Base-by-base conservation (phyloP, 306 rosid species). In the Acacia melanoxylon region DNA sequence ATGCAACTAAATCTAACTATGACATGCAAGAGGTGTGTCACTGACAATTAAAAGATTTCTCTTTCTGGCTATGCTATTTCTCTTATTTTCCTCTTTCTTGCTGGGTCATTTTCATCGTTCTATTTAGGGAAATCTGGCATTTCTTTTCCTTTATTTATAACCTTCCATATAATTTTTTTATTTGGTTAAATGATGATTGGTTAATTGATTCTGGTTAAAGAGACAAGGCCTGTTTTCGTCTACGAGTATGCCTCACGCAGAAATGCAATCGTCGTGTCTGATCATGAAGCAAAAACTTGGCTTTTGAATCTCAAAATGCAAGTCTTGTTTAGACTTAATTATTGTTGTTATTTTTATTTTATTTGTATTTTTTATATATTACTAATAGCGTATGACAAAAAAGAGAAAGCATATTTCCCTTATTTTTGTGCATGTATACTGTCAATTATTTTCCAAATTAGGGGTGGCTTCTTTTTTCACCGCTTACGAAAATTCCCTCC, bases 1-100 rank as follows among this genome's bases (percentile, higher is more conserved):
- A 54, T n/a, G 49, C 66, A 73, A n/a, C 51, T 17, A 61, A 61
- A 61, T 4, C 67, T 61, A 62, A 27, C 11, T 41, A 46, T 68
- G 46, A 58, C 52, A 24, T 48, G 2, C 65, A 29, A 16, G 46
- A 88, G 93, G 93, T 90, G 78, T 76, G 31, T 78, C 75, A 8
- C 62, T 29, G 4, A 10, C 51, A 27, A 62, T 59, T 80, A 4
- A 17, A 68, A 40, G 25, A 35, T 61, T 33, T 5, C n/a, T 24
- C 2, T 40, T 67, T 46, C 45, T 35, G 17, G 29, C 19, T 14
- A 40, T 63, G 44, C 22, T 17, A 3, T 72, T 56, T 62, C 14
- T 58, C 58, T 51, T 51, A 51, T 16, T 51, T 51, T 51, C 22
- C 58, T 51, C 20, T 58, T 15, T 40, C 27, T 27, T 51, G 22